Evolutionary conservation across 164 flowering plant genomes (phyloP).

Genomic region (Aristolochia californica): DNA sequence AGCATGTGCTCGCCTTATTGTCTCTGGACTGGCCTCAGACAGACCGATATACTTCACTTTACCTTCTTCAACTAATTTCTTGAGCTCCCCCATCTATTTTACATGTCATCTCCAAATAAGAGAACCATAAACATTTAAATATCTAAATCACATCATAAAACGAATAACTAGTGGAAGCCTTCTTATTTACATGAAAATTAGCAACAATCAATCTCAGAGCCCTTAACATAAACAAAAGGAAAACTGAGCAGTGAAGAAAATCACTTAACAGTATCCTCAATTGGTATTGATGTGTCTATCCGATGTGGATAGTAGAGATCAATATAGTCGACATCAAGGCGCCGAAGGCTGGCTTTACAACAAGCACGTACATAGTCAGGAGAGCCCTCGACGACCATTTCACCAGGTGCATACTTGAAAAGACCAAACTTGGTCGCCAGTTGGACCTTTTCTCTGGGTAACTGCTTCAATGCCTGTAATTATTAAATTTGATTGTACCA

Average conservation of each 20-base stretch:
- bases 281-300: constrained; percentile 28
- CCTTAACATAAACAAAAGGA: background rate
- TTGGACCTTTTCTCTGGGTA: constrained; percentile 37
- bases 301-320: constrained; percentile 43
- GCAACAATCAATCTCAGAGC: too few species aligned
- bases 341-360: constrained; percentile 41
- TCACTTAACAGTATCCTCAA: constrained; percentile 35
- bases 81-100: constrained; percentile 25
- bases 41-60: constrained; percentile 26
- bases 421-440: constrained; percentile 42
- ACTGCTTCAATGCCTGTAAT: constrained; percentile 36
- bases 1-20: constrained; percentile 51
- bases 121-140: background rate
- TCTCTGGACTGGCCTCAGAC: constrained; percentile 43
- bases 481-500: background rate
- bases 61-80: constrained; percentile 32
- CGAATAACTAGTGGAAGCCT: background rate
- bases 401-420: constrained; percentile 1
- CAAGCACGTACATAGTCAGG: constrained; percentile 39
- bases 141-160: background rate
- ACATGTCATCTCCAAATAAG: background rate
- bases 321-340: constrained; percentile 37
- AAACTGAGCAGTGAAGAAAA: background rate
- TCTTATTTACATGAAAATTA: background rate
- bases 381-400: constrained; percentile 18